Evolutionary conservation across 805 yeast species (phyloP).

Genomic region (Teunomyces lycoperdinae): DNA sequence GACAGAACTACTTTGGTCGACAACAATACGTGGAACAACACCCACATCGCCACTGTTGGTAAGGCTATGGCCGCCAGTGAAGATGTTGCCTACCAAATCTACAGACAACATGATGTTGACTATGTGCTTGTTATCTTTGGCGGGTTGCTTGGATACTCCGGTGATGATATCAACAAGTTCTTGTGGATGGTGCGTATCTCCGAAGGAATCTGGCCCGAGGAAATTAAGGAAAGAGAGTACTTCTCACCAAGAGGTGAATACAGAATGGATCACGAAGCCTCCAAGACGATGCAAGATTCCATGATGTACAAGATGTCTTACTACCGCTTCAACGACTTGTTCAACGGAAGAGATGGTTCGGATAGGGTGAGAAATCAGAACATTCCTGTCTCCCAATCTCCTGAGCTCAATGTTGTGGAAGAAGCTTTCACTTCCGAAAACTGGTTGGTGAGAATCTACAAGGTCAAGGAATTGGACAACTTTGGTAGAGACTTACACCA

Average conservation of each 20-base stretch:
- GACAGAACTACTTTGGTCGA: conserved; percentile 98
- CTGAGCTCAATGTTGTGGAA: conserved; percentile 70
- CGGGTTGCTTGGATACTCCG: conserved; percentile 88
- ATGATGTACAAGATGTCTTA: conserved; percentile 93
- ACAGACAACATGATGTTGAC: conserved; percentile 91
- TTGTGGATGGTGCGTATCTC: conserved; percentile 98
- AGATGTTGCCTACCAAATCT: conserved; percentile 82
- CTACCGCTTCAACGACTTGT: conserved; percentile 77
- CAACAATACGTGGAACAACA: conserved; percentile 98
- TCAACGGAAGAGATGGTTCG: conserved; percentile 54
- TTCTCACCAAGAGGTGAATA: conserved; percentile 88
- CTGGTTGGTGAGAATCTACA: conserved; percentile 94
- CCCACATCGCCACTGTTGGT: conserved; percentile 98
- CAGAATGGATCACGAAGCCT: conserved; percentile 76
- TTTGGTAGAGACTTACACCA: conserved; percentile 74
- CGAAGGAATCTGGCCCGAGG: conserved; percentile 99
- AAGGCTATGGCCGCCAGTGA: conserved; percentile 93
- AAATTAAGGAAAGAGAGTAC: conserved; percentile 77
- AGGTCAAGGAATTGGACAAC: conserved; percentile 83
- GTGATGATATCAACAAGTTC: conserved; percentile 95
- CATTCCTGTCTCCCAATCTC: conserved; percentile 50
- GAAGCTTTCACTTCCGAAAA: conserved; percentile 95
- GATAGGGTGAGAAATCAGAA: conserved; percentile 90
- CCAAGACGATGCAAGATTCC: conserved; percentile 83
- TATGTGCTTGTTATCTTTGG: conserved; percentile 92